phyloP scores from a whole-genome alignment of 2,329 filamentous ascomycete genomes.

The Leptographium flavum region DNA sequence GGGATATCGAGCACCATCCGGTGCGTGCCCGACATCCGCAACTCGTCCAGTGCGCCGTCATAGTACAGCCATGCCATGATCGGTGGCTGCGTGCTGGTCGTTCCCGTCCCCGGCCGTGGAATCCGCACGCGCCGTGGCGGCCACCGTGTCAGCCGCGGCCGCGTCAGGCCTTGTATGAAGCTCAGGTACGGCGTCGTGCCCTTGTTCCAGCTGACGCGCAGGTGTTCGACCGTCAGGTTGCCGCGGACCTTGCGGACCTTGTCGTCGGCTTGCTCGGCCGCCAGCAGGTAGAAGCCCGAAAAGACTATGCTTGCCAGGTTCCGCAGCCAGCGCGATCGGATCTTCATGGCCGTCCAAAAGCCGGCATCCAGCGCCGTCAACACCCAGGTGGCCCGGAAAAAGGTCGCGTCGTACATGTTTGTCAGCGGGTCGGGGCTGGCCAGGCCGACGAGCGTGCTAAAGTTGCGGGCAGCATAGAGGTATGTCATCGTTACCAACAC shows the following conservation, averaged over 20 bases:
- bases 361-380: constrained; percentile 89
- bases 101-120: constrained; percentile 63
- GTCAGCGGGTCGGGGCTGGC: constrained; percentile 87
- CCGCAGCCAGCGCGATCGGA: constrained; percentile 61
- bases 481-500: constrained; percentile 78
- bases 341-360: constrained; percentile 97
- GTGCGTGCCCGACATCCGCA: constrained; percentile 51
- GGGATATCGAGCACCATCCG: constrained; percentile 80
- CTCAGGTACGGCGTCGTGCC: constrained; percentile 73
- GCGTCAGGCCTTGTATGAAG: constrained; percentile 55
- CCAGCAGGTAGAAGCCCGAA: constrained; percentile 79
- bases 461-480: constrained; percentile 83
- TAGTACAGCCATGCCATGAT: constrained; percentile 88
- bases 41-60: constrained; percentile 54
- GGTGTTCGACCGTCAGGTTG: constrained; percentile 76
- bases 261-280: constrained; percentile 88
- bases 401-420: constrained; percentile 82
- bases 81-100: constrained; percentile 53
- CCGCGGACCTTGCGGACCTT: constrained; percentile 86
- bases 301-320: constrained; percentile 76
- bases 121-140: constrained; percentile 74
- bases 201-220: constrained; percentile 93
- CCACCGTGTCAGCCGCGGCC: constrained; percentile 69
- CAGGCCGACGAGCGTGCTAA: constrained; percentile 80
- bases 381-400: constrained; percentile 94